These are phyloP conservation scores for Liriodendron chinense DNA, from an alignment of 164 flowering plant species.

Conservation along the genomic window DNA sequence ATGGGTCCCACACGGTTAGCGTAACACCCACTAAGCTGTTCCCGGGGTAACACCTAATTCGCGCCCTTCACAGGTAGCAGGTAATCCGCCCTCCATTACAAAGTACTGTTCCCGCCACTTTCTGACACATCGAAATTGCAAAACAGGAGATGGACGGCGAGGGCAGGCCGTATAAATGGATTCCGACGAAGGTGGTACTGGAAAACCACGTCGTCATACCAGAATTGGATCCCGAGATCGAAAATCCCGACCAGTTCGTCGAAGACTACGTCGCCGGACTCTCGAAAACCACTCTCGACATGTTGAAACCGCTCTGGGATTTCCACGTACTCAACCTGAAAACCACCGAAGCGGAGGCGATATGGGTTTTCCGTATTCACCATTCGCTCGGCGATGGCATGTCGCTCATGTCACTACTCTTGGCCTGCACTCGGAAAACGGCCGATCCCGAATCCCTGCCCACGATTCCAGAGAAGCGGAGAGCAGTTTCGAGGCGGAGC, in stretches of 20 bases:
- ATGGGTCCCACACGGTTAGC: no score
- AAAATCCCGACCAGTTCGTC: conserved; percentile 39
- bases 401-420: conserved; percentile 55
- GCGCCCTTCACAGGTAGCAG: no score
- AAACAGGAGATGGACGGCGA: conserved; percentile 34
- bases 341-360: conserved; percentile 43
- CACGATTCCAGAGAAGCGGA: conserved; percentile 30
- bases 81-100: no score
- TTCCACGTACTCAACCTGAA: conserved; percentile 54
- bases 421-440: conserved; percentile 48
- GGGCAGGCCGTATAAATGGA: conserved; percentile 34
- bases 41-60: no score
- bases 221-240: conserved; percentile 23
- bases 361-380: conserved; percentile 46
- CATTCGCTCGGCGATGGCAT: conserved; percentile 76
- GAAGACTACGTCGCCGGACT: conserved; percentile 49
- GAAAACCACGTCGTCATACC: conserved; percentile 47
- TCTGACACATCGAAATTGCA: not conserved
- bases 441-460: conserved; percentile 49
- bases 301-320: conserved; percentile 65
- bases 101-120: not conserved
- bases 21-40: no score
- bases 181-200: conserved; percentile 38
- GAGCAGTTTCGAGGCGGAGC: conserved; percentile 10
- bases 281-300: conserved; percentile 35